Base-by-base conservation (phyloP, 2,329 filamentous ascomycete genomes). In the Trichoderma hamatum region DNA sequence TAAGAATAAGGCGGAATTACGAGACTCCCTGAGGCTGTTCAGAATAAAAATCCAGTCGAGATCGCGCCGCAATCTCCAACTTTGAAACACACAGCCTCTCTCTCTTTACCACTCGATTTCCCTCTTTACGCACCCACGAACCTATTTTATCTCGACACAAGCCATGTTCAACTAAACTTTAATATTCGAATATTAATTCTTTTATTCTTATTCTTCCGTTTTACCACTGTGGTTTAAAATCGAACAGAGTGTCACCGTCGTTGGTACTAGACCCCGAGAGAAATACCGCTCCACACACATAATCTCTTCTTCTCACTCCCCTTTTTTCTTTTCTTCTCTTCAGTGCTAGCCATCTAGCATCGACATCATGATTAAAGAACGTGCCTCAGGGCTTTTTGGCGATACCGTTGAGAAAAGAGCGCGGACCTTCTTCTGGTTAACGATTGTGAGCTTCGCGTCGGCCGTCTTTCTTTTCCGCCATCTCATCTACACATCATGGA, bases 401-500 rank as follows among this genome's bases (percentile, higher is more conserved):
- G 54, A 51, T 19, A 49, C 11, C 24, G 21, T 36, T 24, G 52
- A 59, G 51, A 51, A 19, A 46, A 67, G 36, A 67, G 63, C 63
- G 5, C 54, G 63, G 32, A 21, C 30, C 2, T 64, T 70, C 43
- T 26, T 72, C 26, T 71, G 67, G 67, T 28, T 58, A n/a, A 51
- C 55, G 4, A n/a, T 68, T 10, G 43, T 70, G 13, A 68, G 64
- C 24, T 64, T 72, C 60, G 19, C 59, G 28, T 59, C 68, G 21
- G 65, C 63, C 13, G 16, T 70, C 30, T 74, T 67, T 63, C 56
- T 72, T n/a, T 69, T 69, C 52, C 72, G 73, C 43, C 69, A 74
- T 52, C 67, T 72, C 9, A 55, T 75, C 24, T 71, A 75, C 68
- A 75, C 76, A 10, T 67, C 73, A 11, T 77, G 73, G 74, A 76